A percentile compares a stretch with the other conserved stretches of the same genome.
Conservation (phyloP, 2,329 filamentous ascomycete genomes). For the Phialophora expanda region DNA sequence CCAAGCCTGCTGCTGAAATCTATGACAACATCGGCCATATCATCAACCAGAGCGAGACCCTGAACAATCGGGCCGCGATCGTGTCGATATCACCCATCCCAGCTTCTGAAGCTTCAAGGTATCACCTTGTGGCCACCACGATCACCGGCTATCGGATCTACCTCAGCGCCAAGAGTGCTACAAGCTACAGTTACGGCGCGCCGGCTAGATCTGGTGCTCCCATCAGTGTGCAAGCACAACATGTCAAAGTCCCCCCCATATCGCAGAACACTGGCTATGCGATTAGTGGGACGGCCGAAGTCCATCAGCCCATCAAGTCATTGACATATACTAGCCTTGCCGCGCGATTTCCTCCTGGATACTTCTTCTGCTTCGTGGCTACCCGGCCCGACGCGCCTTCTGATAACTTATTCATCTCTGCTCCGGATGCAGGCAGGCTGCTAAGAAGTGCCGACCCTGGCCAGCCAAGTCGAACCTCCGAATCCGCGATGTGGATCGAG, state of each 20-base stretch:
- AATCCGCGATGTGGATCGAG: constrained; percentile 79
- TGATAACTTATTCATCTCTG: constrained; percentile 79
- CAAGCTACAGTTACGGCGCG: constrained; percentile 68
- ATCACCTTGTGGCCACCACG: constrained; percentile 78
- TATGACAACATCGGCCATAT: constrained; percentile 82
- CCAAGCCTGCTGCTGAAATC: constrained; percentile 58
- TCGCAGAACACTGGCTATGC: constrained; percentile 39
- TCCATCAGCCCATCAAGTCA: constrained; percentile 56
- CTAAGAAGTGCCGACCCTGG: constrained; percentile 60
- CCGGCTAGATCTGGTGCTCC: constrained; percentile 70
- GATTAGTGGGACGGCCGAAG: constrained; percentile 48
- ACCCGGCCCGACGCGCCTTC: constrained; percentile 63
- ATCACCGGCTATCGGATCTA: constrained; percentile 90
- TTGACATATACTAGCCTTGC: constrained; percentile 50
- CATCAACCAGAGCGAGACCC: constrained; percentile 69
- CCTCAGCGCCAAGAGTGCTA: constrained; percentile 87
- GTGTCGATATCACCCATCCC: constrained; percentile 86
- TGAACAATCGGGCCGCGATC: constrained; percentile 74
- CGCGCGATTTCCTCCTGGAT: constrained; percentile 77
- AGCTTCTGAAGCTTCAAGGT: constrained; percentile 64
- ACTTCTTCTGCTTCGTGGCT: constrained; percentile 83
- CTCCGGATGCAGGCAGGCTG: constrained; percentile 87
- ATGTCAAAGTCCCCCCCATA: constrained; percentile 88
- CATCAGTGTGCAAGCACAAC: constrained; percentile 96
- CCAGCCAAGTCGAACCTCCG: constrained; percentile 68